phyloP scores from a whole-genome alignment of 805 yeast species.

The Ogataea haglerorum region DNA sequence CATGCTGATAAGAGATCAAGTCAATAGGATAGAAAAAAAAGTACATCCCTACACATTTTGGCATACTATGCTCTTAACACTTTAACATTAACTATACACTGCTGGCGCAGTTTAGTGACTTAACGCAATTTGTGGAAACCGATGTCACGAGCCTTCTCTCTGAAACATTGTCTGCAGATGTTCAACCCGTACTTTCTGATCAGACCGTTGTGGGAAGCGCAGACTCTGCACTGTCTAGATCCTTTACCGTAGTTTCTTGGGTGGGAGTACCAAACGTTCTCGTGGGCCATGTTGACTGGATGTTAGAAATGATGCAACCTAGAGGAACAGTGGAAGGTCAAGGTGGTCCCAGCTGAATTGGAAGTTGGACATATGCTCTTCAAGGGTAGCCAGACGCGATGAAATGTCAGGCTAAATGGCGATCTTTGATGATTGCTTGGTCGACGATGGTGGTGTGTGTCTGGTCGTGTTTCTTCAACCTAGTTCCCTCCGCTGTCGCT shows the following conservation, averaged over 20 bases:
- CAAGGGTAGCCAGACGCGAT: background rate
- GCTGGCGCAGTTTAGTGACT: conserved; percentile 26
- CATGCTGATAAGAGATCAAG: background rate
- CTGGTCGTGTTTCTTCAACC: background rate
- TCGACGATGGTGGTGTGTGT: background rate
- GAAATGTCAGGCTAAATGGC: background rate
- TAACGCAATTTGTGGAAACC: conserved; percentile 99
- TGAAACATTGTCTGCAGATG: conserved; percentile 99
- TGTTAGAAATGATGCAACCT: background rate
- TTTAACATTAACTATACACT: conserved; percentile 12
- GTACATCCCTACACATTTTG: conserved; percentile 7
- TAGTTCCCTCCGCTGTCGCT: background rate
- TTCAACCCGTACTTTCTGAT: conserved; percentile 99
- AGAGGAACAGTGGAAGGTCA: background rate
- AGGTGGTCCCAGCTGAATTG: too few relatives aligned
- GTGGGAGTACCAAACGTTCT: conserved; percentile 99
- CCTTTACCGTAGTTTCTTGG: conserved; percentile 99
- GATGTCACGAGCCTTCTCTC: conserved; percentile 98
- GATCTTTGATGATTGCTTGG: background rate
- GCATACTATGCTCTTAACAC: conserved; percentile 10
- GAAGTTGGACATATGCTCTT: background rate
- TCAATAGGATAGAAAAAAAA: background rate
- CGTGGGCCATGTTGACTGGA: conserved; percentile 91
- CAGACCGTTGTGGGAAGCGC: conserved; percentile 98
- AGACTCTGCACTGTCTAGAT: conserved; percentile 99